A percentile compares a stretch with the other conserved stretches of the same genome.
Conservation (phyloP, 805 yeast genomes). For the Kuraishia piskuri region DNA sequence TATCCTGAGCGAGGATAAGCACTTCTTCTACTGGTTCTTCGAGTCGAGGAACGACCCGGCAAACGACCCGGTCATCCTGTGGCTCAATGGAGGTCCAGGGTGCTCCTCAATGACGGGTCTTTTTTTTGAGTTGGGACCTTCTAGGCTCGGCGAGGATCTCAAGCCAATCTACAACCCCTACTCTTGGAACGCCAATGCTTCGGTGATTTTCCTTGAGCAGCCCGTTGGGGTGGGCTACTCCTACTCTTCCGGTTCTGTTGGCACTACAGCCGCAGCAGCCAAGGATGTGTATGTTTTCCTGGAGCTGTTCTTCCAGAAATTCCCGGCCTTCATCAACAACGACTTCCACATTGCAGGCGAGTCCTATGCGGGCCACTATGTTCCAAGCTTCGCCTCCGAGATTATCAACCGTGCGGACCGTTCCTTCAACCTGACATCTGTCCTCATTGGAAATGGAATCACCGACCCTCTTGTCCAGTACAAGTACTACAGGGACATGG, state of each 20-base stretch:
- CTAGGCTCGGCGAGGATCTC: conserved; percentile 55
- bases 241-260: conserved; percentile 54
- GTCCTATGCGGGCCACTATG: conserved; percentile 79
- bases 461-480: conserved; percentile 80
- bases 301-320: conserved; percentile 72
- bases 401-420: conserved; percentile 45
- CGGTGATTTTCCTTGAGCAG: conserved; percentile 86
- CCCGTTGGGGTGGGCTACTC: conserved; percentile 93
- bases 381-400: conserved; percentile 58
- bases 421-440: conserved; percentile 61
- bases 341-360: conserved; percentile 79
- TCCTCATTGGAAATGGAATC: conserved; percentile 88
- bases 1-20: conserved; percentile 64
- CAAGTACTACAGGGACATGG: conserved; percentile 83
- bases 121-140: conserved; percentile 87
- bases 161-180: conserved; percentile 71
- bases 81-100: conserved; percentile 97
- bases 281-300: conserved; percentile 81
- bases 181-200: conserved; percentile 90
- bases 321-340: conserved; percentile 56
- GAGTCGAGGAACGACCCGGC: conserved; percentile 85
- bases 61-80: conserved; percentile 75
- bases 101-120: conserved; percentile 88
- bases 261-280: conserved; percentile 75
- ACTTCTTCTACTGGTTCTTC: conserved; percentile 89